Evolutionary conservation across 495 filamentous ascomycete species (phyloP).

Genomic region (Penicillium pancosmium): DNA sequence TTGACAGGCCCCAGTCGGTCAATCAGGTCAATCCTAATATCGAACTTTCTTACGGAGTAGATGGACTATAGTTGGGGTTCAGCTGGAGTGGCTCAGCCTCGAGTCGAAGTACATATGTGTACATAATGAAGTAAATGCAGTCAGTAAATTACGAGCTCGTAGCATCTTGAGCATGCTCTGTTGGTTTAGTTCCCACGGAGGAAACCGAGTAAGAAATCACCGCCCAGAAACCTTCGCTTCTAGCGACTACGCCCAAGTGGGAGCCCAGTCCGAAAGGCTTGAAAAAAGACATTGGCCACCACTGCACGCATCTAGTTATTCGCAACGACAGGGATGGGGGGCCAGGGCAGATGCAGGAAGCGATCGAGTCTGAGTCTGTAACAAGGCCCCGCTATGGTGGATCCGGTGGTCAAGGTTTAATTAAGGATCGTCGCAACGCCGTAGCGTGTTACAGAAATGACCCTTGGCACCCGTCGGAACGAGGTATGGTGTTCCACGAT

Average conservation of each 20-base stretch:
- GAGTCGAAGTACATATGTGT: background rate
- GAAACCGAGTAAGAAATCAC: constrained; percentile 11
- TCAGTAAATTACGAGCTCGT: too few species aligned
- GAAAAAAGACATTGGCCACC: constrained; percentile 5
- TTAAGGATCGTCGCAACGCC: constrained; percentile 46
- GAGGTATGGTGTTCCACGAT: constrained; percentile 22
- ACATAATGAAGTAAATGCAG: background rate
- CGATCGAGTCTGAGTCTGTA: constrained; percentile 32
- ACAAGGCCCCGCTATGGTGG: constrained; percentile 31
- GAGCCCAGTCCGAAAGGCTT: constrained; percentile 19
- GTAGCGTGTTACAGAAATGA: constrained; percentile 37
- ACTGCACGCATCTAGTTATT: background rate
- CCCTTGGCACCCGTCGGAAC: constrained; percentile 35
- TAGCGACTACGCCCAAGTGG: constrained; percentile 22
- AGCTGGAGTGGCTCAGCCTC: background rate
- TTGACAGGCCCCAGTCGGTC: constrained; percentile 14
- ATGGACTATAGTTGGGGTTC: background rate
- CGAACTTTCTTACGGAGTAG: background rate
- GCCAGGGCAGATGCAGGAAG: constrained; percentile 7
- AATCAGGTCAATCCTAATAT: constrained; percentile 26
- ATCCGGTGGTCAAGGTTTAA: constrained; percentile 45
- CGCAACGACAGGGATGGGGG: background rate
- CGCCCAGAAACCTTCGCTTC: background rate
- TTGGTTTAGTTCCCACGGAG: constrained; percentile 2
- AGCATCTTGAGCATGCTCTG: background rate